Evolutionary conservation across 2,329 filamentous ascomycete genomes (phyloP), one percentile per base, ranked within the genome.

Genomic region (Cladophialophora yegresii): DNA sequence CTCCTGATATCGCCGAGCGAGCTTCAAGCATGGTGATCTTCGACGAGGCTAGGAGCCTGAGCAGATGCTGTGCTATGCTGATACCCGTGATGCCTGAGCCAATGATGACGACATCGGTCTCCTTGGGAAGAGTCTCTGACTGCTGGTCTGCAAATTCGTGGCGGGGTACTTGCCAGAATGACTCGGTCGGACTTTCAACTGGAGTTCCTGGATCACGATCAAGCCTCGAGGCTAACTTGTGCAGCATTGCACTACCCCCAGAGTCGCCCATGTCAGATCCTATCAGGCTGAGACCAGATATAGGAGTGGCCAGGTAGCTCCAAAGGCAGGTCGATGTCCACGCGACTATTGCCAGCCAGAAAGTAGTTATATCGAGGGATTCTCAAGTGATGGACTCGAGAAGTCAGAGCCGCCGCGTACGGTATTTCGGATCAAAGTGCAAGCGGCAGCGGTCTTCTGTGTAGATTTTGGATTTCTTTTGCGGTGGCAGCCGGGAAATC

Each of bases 41-140:
- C 8, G 71, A 69, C 10, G 67, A 61, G 0, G 71, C 69, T 26
- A 74, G 67, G 23, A 65, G 55, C 5, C 73, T 70, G 4, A 77
- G 66, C 1, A 78, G 64, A 33, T 74, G 73, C 53, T 73, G 72
- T 1, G 74, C 71, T 0, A 74, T 74, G 1, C 75, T 72, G 1
- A 75, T 71, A 2, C 75, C 74, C 0, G 75, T 74, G 55, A 77
- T 76, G 1, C 76, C 76, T 4, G 76, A 77, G 26, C 76, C 76
- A 50, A 77, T 75, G 32, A 78, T 71, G 7, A 70, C 73, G 49
- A 74, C 64, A 56, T 76, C 72, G 1, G 72, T 68, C 43, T 71
- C 58, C 2, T 66, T 43, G 7, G 73, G 71, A 0, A 77, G 64
- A n/a, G 62, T 28, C 6, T 57, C 33, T 20, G 69, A 69, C 13